Evolutionary conservation across 345 rosid genomes (phyloP).

Genomic region (Brassica napus): Da-Ae NC_063446.1:55317501-55318000

Average conservation of each 20-base stretch:
- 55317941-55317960: neutral
- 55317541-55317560: neutral
- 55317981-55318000: neutral
- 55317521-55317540: neutral
- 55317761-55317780: neutral
- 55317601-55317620: neutral
- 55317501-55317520: conserved; percentile 26
- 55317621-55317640: neutral
- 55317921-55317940: neutral
- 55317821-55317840: neutral
- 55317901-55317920: neutral
- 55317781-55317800: neutral
- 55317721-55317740: neutral
- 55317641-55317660: neutral
- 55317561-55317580: neutral
- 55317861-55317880: neutral
- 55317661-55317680: neutral
- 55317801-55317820: neutral
- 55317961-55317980: neutral
- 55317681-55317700: neutral
- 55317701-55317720: neutral
- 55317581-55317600: neutral
- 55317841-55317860: neutral
- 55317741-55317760: neutral
- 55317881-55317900: neutral